Base-by-base conservation (phyloP, 768 basidiomycete species). In the Albatrellus ellisii region DNA sequence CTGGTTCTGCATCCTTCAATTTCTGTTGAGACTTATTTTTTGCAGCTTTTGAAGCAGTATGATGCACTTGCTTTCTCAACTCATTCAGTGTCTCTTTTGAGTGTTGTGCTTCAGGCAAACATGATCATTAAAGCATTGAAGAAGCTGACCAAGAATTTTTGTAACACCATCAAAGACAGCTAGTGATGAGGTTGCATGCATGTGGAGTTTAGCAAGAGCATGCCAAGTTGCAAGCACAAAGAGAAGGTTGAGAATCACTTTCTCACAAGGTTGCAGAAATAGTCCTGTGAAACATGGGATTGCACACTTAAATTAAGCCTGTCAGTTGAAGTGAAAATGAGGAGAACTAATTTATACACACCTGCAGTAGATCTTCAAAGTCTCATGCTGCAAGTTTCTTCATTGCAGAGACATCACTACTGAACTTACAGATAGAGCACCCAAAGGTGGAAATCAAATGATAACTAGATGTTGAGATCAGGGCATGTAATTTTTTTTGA, bases 281-380 rank as follows among this genome's bases (percentile, higher is more conserved):
- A 65, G 49, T 0, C 56, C 60, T 28, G 64, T 56, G 6, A 67
- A 55, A 0, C 44, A 51, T 1, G 65, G 63, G 0, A 67, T 61
- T 0, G 50, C 14, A 26, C 62, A 65, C 62, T 65, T 20, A 15
- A 4, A 15, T 9, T n/a, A n/a, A 35, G 15, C 22, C 11, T 20
- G 2, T 41, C 4, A 22, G 18, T 14, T 39, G 6, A 8, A 31
- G n/a, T 11, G 15, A 5, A 15, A 28, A 12, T 2, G 2, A 15
- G n/a, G 2, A 9, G 22, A 9, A 18, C 20, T 9, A 11, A 25
- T 31, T 5, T 35, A 26, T 10, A 20, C 53, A 55, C 46, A 50
- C 42, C 39, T 43, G 41, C 18, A 47, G 33, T 17, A 48, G 39
- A 20, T 49, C 39, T 27, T 49, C 41, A 15, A 37, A 43, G 26